These are phyloP conservation scores for Arxiozyma telluris DNA, from an alignment of 1,139 yeast genomes.

Conservation along the genomic window DNA sequence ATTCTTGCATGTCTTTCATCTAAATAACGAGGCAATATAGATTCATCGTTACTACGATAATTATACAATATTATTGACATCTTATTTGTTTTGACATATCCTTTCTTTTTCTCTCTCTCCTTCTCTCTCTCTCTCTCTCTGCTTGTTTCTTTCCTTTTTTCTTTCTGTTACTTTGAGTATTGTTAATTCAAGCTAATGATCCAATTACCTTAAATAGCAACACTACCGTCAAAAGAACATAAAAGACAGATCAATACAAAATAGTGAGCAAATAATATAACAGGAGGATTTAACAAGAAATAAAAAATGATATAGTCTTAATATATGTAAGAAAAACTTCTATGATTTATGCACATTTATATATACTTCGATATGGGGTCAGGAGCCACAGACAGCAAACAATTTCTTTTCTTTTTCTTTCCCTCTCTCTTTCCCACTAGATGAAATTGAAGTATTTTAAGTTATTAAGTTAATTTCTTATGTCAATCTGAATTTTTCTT, in stretches of 20 bases:
- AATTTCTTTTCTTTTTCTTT: background rate
- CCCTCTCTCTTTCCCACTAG: no score
- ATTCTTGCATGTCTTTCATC: slow-evolving; percentile 18
- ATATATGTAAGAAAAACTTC: no score
- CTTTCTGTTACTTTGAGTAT: background rate
- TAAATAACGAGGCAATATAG: slow-evolving; percentile 13
- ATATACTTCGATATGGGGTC: background rate
- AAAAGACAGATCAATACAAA: no score
- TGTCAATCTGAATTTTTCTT: no score
- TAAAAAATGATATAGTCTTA: no score
- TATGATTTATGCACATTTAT: background rate
- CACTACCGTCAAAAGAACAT: no score
- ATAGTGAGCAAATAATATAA: no score
- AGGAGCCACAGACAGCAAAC: background rate
- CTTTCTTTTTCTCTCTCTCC: no score
- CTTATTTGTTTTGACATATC: background rate
- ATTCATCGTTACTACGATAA: slow-evolving; percentile 1
- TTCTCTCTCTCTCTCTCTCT: background rate
- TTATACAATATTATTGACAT: slow-evolving; percentile 9
- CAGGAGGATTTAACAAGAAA: background rate
- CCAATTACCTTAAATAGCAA: background rate
- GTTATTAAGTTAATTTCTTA: no score
- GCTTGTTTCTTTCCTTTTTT: background rate
- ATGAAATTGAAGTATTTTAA: no score
- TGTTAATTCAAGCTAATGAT: background rate